Evolutionary conservation across 371 early-diverging fungal species (phyloP), one percentile per base, ranked within the genome.

Genomic region (Mortierella sp.): DNA sequence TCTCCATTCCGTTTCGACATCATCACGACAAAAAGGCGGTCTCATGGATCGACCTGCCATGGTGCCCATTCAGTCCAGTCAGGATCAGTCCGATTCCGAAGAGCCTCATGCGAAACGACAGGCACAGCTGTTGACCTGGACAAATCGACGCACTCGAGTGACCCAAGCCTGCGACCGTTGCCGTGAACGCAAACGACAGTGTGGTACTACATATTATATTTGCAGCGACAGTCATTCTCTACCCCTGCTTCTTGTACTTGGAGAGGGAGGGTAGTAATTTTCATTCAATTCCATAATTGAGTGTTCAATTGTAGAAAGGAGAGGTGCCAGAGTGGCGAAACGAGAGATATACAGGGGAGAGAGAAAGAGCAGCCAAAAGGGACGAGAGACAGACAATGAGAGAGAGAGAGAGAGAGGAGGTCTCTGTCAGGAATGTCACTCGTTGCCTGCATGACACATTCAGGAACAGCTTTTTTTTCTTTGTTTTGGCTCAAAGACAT

Each of bases 41-140:
- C 37, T 67, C 67, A 67, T 67, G 67, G 67, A 67, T 67, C 67
- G 67, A 67, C 67, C 67, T 67, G 40, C 43, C 67, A 67, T 67
- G 37, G 24, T 24, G 40, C 67, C 67, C 67, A 67, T 67, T 67
- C 67, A 54, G n/a, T n/a, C 54, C n/a, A 21, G 21, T 54, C 54
- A 67, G 40, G 67, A 40, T 67, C 67, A 67, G 67, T 21, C 34
- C 43, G 40, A 40, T 67, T 67, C 67, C 67, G 67, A 67, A 1
- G 67, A 67, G 67, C 67, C 40, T 40, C 67, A 67, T 40, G 67
- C 67, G 16, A 67, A 67, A 24, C 67, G 67, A 37, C 67, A 67
- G 43, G 67, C 67, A 37, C 67, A 67, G 24, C 67, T 37, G 10
- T 24, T 24, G 43, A 67, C 43, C 67, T 67, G 67, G 67, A 67